Conservation (phyloP, 148 eudicot species). For the Fagopyrum homotropicum region DNA sequence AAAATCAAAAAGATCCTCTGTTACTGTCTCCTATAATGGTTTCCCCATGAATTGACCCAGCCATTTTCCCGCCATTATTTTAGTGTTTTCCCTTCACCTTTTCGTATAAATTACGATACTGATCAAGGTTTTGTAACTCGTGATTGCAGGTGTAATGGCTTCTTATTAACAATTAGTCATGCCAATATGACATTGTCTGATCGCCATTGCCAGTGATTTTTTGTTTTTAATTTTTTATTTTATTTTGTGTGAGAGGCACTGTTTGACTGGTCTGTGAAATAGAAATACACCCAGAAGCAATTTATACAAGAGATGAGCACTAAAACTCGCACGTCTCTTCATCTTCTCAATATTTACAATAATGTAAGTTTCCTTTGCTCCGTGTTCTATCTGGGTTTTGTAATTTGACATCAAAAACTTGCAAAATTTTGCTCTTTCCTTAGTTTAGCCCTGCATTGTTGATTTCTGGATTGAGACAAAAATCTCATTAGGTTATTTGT, state of each 20-base stretch:
- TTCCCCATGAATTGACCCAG: constrained; percentile 4
- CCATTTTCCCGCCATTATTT: neutral
- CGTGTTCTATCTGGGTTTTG: neutral
- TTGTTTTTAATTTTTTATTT: neutral
- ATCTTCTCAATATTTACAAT: neutral
- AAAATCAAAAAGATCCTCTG: constrained; percentile 7
- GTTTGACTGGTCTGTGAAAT: constrained; percentile 6
- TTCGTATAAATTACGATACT: neutral
- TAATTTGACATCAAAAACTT: neutral
- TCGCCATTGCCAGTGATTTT: neutral
- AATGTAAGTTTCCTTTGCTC: neutral
- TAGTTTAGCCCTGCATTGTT: neutral
- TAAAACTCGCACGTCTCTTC: constrained; percentile 13
- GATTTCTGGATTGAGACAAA: neutral
- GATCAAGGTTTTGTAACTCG: neutral
- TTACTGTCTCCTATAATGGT: constrained; percentile 10
- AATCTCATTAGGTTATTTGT: neutral
- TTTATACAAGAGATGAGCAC: constrained; percentile 11
- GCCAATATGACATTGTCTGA: neutral
- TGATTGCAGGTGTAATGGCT: neutral
- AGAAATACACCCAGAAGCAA: neutral
- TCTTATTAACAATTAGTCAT: neutral
- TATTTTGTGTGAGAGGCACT: neutral
- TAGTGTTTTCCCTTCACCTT: neutral
- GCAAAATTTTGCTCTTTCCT: neutral